Evolutionary conservation across 2,329 filamentous ascomycete genomes (phyloP), one percentile per base, ranked within the genome.

Genomic region (Paramyrothecium sp.): DNA sequence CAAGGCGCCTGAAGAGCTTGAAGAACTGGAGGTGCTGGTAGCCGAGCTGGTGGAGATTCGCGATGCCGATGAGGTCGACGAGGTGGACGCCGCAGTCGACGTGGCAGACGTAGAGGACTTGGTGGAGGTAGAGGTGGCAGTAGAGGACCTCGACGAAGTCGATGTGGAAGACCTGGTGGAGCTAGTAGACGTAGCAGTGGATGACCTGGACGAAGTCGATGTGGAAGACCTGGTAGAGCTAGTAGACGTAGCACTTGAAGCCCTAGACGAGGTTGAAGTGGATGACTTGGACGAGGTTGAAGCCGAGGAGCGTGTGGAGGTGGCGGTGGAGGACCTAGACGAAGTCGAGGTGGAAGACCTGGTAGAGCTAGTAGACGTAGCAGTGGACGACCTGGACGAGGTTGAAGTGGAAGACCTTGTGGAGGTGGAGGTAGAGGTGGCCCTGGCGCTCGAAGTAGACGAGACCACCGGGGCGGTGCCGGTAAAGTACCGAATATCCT

Each of bases 401-500:
- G 55, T 44, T 2, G 60, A 48, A 34, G 57, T 53, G 12, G 53
- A 55, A 16, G 56, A 53, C 13, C 62, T 49, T 11, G 49, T 23
- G 16, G 34, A 51, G 34, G 47, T 48, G n/a, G 57, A 19, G 17
- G 54, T 41, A 12, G 54, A 57, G n/a, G 56, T 61, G 5, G 64
- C 57, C 19, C 58, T 52, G 23, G 56, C 56, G 47, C 53, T 65
- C 56, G 64, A 68, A 30, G 63, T 68, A 68, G 54, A 26, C 13
- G 57, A 41, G 19, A 41, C 54, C 17, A 30, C 23, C 8, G 54
- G 33, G n/a, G 23, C 33, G 17, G 56, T 55, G 23, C 66, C 60
- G 56, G 60, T 61, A 52, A 73, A 74, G 62, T 69, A 65, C 13
- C 72, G 71, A 41, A 74, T 73, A 51, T 74, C 71, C 63, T 71